Percentiles rank a stretch among this genome's conserved stretches.
These are phyloP conservation scores for Phytopythium helicoides DNA, from an alignment of 352 stramenopile species.

Conservation along the genomic window DNA sequence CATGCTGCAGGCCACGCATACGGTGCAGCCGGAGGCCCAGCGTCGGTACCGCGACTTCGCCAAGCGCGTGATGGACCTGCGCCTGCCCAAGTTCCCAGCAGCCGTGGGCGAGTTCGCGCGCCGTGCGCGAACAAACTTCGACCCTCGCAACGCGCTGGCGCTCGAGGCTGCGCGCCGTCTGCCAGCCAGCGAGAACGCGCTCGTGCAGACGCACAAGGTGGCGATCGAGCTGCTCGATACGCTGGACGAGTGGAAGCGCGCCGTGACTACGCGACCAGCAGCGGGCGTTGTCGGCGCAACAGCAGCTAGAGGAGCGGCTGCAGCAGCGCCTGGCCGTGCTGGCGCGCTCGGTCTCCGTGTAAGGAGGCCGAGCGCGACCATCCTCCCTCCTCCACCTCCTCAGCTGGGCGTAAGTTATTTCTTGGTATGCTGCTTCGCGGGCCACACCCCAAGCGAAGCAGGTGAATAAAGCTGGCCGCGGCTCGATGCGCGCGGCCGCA, in stretches of 20 bases:
- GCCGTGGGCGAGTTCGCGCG: slow-evolving; percentile 62
- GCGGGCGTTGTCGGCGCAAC: slow-evolving; percentile 44
- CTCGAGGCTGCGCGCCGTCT: slow-evolving; percentile 61
- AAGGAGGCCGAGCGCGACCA: slow-evolving; percentile 5
- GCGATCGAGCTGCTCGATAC: slow-evolving; percentile 74
- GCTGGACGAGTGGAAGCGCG: slow-evolving; percentile 55
- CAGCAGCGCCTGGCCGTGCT: slow-evolving; percentile 64
- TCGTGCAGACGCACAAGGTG: slow-evolving; percentile 74
- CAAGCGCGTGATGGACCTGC: slow-evolving; percentile 37
- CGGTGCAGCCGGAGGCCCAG: slow-evolving; percentile 68
- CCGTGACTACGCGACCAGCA: slow-evolving; percentile 57
- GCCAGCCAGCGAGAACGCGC: slow-evolving; percentile 61
- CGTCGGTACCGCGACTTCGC: slow-evolving; percentile 64
- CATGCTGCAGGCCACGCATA: slow-evolving; percentile 52
- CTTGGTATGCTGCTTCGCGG: slow-evolving; percentile 3
- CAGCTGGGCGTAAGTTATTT: slow-evolving; percentile 10
- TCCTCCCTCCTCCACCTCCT: too few relatives aligned
- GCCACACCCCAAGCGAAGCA: background rate
- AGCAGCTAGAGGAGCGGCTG: slow-evolving; percentile 48
- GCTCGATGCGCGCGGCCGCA: too few relatives aligned
- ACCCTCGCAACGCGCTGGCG: slow-evolving; percentile 49
- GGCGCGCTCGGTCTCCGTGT: slow-evolving; percentile 53
- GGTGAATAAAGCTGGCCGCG: slow-evolving; percentile 4
- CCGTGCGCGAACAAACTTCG: slow-evolving; percentile 56
- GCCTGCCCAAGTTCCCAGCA: slow-evolving; percentile 63